Evolutionary conservation across 2,329 filamentous ascomycete genomes (phyloP).

Genomic region (Lachnellula cervina): DNA sequence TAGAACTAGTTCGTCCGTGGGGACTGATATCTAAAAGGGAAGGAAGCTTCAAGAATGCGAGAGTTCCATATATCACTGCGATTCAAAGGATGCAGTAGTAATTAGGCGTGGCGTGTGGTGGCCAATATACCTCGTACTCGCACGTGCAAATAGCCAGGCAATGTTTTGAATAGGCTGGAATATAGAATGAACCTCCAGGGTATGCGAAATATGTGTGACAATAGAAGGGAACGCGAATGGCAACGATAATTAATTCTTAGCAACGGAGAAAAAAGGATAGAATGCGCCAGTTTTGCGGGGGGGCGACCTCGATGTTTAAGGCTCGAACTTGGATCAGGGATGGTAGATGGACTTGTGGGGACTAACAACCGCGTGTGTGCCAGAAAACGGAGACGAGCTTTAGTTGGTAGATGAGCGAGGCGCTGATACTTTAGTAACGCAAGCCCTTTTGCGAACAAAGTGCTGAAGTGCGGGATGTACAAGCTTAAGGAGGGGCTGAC

Average conservation of each 20-base stretch:
- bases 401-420: conserved; percentile 16
- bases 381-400: conserved; percentile 18
- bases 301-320: conserved; percentile 14
- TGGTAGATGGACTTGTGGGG: conserved; percentile 22
- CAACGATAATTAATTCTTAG: conserved; percentile 15
- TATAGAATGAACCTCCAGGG: conserved; percentile 26
- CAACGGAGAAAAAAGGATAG: conserved; percentile 11
- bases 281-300: conserved; percentile 12
- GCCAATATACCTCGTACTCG: conserved; percentile 19
- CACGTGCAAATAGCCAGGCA: conserved; percentile 18
- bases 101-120: conserved; percentile 13
- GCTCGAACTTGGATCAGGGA: conserved; percentile 12
- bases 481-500: not conserved
- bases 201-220: conserved; percentile 17
- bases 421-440: conserved; percentile 21
- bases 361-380: conserved; percentile 21
- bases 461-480: conserved; percentile 8
- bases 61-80: conserved; percentile 8
- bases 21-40: conserved; percentile 21
- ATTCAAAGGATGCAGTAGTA: conserved; percentile 12
- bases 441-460: conserved; percentile 13
- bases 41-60: conserved; percentile 9
- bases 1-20: conserved; percentile 18
- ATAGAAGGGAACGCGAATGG: conserved; percentile 10
- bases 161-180: conserved; percentile 15